A percentile compares a stretch with the other conserved stretches of the same genome.
Evolutionary conservation across 768 basidiomycete species (phyloP).

Genomic region (Clitopilus hobsonii): DNA sequence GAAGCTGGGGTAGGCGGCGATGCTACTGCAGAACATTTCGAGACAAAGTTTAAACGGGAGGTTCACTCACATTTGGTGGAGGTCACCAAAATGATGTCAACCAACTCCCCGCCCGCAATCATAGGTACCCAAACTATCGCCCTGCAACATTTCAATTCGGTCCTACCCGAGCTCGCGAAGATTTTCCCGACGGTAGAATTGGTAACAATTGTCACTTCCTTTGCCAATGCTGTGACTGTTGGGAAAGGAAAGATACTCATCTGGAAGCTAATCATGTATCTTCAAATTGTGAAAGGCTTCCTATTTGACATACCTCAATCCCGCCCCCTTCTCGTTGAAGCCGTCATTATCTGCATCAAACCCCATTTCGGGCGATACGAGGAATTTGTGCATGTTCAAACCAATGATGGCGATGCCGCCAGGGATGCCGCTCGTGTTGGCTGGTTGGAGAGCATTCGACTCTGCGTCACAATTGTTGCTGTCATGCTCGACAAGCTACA

Average conservation of each 20-base stretch:
- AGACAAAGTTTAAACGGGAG: conserved; percentile 80
- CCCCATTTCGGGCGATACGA: conserved; percentile 92
- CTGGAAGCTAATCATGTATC: conserved; percentile 91
- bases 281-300: conserved; percentile 86
- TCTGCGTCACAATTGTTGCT: conserved; percentile 85
- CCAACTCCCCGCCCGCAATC: conserved; percentile 72
- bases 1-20: conserved; percentile 77
- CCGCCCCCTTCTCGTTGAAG: conserved; percentile 77
- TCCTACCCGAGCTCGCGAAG: conserved; percentile 81
- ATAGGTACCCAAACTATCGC: conserved; percentile 96
- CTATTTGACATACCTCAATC: conserved; percentile 81
- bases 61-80: conserved; percentile 70
- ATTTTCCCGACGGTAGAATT: conserved; percentile 81
- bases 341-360: conserved; percentile 90
- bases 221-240: conserved; percentile 76
- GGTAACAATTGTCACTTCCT: conserved; percentile 80
- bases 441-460: conserved; percentile 89
- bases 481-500: conserved; percentile 90
- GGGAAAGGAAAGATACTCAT: conserved; percentile 85
- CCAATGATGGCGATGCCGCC: conserved; percentile 60
- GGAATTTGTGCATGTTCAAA: conserved; percentile 61
- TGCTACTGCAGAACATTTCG: conserved; percentile 82
- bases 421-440: conserved; percentile 73
- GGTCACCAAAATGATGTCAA: conserved; percentile 87
- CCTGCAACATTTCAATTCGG: conserved; percentile 88